These are phyloP conservation scores for Phytophthora chlamydospora DNA, from an alignment of 352 stramenopile species.

Conservation along the genomic window DNA sequence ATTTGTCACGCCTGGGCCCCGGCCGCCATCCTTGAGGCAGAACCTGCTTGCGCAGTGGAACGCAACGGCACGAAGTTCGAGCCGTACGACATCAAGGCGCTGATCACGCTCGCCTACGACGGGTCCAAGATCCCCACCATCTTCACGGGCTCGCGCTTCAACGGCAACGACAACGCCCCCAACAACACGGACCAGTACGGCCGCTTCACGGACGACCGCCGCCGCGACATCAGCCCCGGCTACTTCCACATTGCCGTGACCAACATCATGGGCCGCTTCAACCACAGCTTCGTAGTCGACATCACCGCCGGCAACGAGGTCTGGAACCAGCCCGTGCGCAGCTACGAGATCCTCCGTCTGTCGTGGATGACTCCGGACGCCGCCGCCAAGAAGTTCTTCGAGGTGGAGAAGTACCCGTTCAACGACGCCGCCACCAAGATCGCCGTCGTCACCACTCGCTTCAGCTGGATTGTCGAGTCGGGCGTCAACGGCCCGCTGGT, in stretches of 20 bases:
- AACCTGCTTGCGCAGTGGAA: slow-evolving; percentile 51
- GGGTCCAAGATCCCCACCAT: slow-evolving; percentile 54
- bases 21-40: slow-evolving; percentile 53
- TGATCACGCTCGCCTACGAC: slow-evolving; percentile 60
- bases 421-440: slow-evolving; percentile 63
- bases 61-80: slow-evolving; percentile 61
- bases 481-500: slow-evolving; percentile 60
- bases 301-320: slow-evolving; percentile 60
- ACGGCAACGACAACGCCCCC: slow-evolving; percentile 42
- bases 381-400: slow-evolving; percentile 53
- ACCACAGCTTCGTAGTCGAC: slow-evolving; percentile 58
- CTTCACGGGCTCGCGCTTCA: slow-evolving; percentile 63
- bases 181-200: slow-evolving; percentile 61
- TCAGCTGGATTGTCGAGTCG: slow-evolving; percentile 67
- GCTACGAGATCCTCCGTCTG: slow-evolving; percentile 56
- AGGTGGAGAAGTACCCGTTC: slow-evolving; percentile 61
- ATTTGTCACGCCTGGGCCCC: slow-evolving; percentile 71
- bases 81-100: slow-evolving; percentile 64
- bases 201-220: slow-evolving; percentile 44
- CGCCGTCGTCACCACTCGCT: slow-evolving; percentile 58
- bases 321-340: slow-evolving; percentile 65
- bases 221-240: slow-evolving; percentile 51
- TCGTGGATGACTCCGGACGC: slow-evolving; percentile 44
- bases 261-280: slow-evolving; percentile 61
- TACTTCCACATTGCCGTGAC: slow-evolving; percentile 61